These are phyloP conservation scores for Malus sieversii DNA, from an alignment of 306 rosid species.

Conservation along the genomic window DNA sequence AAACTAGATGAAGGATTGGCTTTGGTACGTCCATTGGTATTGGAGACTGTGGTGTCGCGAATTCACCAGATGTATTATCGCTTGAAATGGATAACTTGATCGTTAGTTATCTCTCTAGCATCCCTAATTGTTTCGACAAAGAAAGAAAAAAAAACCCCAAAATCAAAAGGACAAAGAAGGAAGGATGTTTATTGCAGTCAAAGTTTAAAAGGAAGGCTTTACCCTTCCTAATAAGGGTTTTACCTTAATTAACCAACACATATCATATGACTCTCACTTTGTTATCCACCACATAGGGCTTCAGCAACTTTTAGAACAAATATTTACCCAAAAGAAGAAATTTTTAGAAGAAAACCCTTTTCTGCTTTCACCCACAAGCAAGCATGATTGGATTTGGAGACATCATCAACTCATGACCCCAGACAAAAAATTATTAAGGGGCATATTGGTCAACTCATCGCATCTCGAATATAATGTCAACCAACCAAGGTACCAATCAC, in stretches of 20 bases:
- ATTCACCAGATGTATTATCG: no score
- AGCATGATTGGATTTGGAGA: not conserved
- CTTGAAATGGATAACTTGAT: not conserved
- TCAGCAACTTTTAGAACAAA: not conserved
- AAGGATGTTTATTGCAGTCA: not conserved
- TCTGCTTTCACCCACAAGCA: not conserved
- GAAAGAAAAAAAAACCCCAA: not conserved
- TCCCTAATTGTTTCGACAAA: not conserved
- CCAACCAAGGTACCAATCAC: constrained; percentile 1
- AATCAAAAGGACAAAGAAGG: not conserved
- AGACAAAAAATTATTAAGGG: not conserved
- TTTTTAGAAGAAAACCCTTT: not conserved
- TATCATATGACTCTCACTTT: not conserved
- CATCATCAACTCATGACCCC: not conserved
- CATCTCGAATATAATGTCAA: not conserved
- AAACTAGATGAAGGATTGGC: no score
- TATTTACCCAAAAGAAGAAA: not conserved
- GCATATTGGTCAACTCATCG: constrained; percentile 20
- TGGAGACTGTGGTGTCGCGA: no score
- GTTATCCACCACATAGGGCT: not conserved
- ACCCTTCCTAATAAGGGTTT: not conserved
- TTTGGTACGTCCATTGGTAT: no score
- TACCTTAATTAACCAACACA: not conserved
- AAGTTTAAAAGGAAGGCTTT: not conserved
- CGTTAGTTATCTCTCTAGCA: not conserved